Base-by-base conservation (phyloP, 345 rosid species). In the Isatis tinctoria region DNA sequence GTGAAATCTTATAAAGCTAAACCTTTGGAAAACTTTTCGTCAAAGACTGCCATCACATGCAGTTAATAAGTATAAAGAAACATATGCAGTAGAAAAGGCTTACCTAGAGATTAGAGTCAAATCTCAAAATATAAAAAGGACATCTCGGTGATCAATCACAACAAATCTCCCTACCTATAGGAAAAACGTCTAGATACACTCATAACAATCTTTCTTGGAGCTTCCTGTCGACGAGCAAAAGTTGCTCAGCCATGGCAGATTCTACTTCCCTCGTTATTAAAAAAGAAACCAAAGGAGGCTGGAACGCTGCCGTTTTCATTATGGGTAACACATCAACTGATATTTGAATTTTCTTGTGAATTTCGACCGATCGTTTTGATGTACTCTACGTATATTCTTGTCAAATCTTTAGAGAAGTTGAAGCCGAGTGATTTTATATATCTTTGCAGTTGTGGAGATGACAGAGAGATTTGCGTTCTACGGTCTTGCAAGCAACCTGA, bases 281-380 rank as follows among this genome's bases (percentile, higher is more conserved):
- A 1, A 59, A 58, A 74, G 14, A n/a, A 36, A 37, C 74, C 17
- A 85, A 61, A 62, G 90, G 96, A 53, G 98, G 95, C 47, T 94
- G 98, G 98, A 73, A 27, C 62, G 82, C 97, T n/a, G 98, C 96
- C 83, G 69, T 91, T 79, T 91, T 91, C 82, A 81, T 91, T 80
- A 88, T 87, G 47, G 86, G 97, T 94, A 82, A 81, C 32, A 53
- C 63, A 39, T 52, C n/a, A 13, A 2, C 39, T 18, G 32, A 44
- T 22, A 72, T 62, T 61, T 60, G 6, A 17, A 45, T 16, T 12
- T 73, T 53, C 12, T 41, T 41, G 0, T 63, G 5, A 14, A 40
- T 35, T 22, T 24, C n/a, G 8, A 57, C 32, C 56, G 8, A 26
- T 33, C 28, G 39, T 43, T 27, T 26, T 11, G 36, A n/a, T 11